Base-by-base conservation (phyloP, 352 stramenopile species). In the Pythium folliculosum region DNA sequence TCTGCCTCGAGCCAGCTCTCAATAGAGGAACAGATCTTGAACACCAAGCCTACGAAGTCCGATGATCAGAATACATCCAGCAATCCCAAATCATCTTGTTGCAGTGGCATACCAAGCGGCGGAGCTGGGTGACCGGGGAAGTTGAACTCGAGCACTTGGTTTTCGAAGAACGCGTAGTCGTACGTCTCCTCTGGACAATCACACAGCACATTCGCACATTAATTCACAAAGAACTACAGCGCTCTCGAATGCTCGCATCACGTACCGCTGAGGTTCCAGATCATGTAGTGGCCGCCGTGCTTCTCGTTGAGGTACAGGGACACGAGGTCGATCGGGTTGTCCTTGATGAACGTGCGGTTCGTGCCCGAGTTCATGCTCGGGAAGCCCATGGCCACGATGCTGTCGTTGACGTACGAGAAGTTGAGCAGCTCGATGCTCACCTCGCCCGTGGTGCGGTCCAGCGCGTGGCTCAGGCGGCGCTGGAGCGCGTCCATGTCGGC, bases 11-110 rank as follows among this genome's bases (percentile, higher is more conserved):
- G 82, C 97, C 97, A 99, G 63, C 84, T 98, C 82, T 99, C 97
- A 68, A 99, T 97, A 23, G 89, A 97, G 37, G 96, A 89, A 63
- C 97, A 96, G 27, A 99, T 95, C 79, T 99, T 99, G 71, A 99
- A 97, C 54, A 98, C 72, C 59, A 99, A 73, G 8, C 96, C 78
- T 85, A 50, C 14, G 63, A 9, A 51, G 23, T n/a, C 17, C 12
- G 32, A 5, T 22, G 23, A 19, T 47, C 40, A 47, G 17, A n/a
- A 47, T 16, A 7, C 40, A 47, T 47, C 40, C 2, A 47, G 14
- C 14, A n/a, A n/a, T 47, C 14, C 14, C 12, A 47, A 9, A 16
- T 19, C 10, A 21, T 6, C 17, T 19, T 13, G 14, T n/a, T n/a
- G 10, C 23, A 14, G 14, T 3, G 21, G 40, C 71, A 17, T 70